These are phyloP conservation scores for Lepidium didymum DNA, from an alignment of 345 rosid species.

Conservation along the genomic window DNA sequence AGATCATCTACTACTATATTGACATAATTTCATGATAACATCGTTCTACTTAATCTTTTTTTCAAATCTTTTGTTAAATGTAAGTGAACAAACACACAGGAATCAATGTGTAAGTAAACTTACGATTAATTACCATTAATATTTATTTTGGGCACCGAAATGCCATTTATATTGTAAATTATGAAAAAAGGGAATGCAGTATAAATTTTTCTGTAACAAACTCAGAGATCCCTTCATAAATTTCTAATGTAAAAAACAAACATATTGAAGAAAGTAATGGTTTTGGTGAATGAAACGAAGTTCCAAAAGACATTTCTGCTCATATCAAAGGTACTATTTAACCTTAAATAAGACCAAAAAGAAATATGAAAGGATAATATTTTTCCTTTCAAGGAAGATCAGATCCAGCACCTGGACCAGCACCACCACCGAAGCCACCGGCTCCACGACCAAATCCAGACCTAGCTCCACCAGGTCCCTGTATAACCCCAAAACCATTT, in stretches of 20 bases:
- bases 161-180: too few species aligned
- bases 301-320: background rate
- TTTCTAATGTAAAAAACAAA: background rate
- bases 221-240: background rate
- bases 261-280: constrained; percentile 1
- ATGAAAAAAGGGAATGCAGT: too few species aligned
- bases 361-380: background rate
- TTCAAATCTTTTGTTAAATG: too few species aligned
- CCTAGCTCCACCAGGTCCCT: constrained; percentile 68
- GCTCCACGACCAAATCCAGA: constrained; percentile 71
- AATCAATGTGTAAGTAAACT: too few species aligned
- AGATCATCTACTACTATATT: too few species aligned
- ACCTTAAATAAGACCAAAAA: background rate
- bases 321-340: background rate
- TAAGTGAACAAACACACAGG: too few species aligned
- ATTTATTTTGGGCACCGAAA: too few species aligned
- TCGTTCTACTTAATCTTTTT: too few species aligned
- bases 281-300: background rate
- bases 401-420: constrained; percentile 41
- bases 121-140: too few species aligned
- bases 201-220: background rate
- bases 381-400: constrained; percentile 38
- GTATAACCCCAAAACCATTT: background rate
- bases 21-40: too few species aligned
- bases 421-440: constrained; percentile 45